phyloP scores from a whole-genome alignment of 345 rosid genomes.

The Sisymbrium altissimum region DNA sequence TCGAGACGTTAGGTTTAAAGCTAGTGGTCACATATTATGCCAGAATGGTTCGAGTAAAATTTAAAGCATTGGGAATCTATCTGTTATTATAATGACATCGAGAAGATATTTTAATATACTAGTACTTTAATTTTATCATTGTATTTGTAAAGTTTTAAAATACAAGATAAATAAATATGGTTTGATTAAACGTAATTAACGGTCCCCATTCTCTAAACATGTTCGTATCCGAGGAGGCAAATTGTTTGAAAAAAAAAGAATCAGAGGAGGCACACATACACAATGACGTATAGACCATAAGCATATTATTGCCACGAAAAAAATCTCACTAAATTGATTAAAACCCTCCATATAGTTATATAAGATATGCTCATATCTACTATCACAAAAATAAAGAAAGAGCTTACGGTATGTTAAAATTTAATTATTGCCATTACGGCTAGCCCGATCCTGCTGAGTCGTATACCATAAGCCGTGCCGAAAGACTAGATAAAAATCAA shows the following conservation, averaged over 20 bases:
- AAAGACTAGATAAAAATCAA: background rate
- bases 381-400: background rate
- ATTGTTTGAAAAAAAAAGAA: background rate
- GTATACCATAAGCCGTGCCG: background rate
- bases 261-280: background rate
- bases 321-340: background rate
- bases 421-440: background rate
- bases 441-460: background rate
- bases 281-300: background rate
- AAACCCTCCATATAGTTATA: background rate
- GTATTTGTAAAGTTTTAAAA: background rate
- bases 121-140: background rate
- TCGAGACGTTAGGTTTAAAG: constrained; percentile 24
- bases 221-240: constrained; percentile 25
- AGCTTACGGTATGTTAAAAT: background rate
- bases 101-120: constrained; percentile 1
- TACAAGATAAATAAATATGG: background rate
- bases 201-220: constrained; percentile 29
- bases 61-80: constrained; percentile 22
- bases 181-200: constrained; percentile 14
- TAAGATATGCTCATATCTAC: background rate
- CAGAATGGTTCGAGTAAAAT: constrained; percentile 23
- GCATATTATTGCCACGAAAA: background rate
- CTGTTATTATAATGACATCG: constrained; percentile 29
- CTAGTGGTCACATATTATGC: constrained; percentile 26